These are phyloP conservation scores for Candida dubliniensis DNA, from an alignment of 1,139 yeast genomes.

Conservation along the genomic window DNA sequence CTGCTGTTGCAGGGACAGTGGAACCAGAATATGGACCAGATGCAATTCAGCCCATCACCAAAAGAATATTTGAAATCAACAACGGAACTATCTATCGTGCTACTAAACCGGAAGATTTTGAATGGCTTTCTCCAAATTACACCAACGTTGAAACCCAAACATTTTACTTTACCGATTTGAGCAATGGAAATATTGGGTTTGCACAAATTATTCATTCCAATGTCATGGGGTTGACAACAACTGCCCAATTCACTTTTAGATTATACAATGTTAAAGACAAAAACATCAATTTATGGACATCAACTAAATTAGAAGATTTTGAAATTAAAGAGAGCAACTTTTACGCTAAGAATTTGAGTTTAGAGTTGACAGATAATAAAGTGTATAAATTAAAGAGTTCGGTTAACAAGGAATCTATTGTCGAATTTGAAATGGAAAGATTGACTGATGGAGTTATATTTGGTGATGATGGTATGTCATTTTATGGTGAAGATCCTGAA, in stretches of 20 bases:
- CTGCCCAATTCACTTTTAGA: constrained; percentile 94
- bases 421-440: constrained; percentile 64
- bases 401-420: constrained; percentile 70
- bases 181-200: constrained; percentile 72
- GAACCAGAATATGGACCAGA: constrained; percentile 96
- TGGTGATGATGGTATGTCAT: constrained; percentile 83
- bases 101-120: constrained; percentile 63
- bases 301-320: constrained; percentile 83
- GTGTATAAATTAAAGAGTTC: constrained; percentile 60
- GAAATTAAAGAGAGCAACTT: constrained; percentile 76
- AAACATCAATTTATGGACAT: constrained; percentile 68
- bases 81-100: constrained; percentile 36
- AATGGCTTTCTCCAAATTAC: constrained; percentile 71
- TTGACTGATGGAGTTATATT: constrained; percentile 84
- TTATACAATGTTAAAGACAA: constrained; percentile 55
- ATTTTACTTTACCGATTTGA: constrained; percentile 73
- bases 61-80: constrained; percentile 47
- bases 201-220: constrained; percentile 94
- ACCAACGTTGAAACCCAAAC: constrained; percentile 96
- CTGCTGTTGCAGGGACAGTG: constrained; percentile 94
- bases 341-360: constrained; percentile 66
- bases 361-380: constrained; percentile 57
- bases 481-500: constrained; percentile 75
- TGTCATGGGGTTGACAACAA: constrained; percentile 82
- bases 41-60: constrained; percentile 83